These are phyloP conservation scores for Monilinia vaccinii-corymbosi DNA, from an alignment of 2,329 filamentous ascomycete genomes.

Conservation along the genomic window DNA sequence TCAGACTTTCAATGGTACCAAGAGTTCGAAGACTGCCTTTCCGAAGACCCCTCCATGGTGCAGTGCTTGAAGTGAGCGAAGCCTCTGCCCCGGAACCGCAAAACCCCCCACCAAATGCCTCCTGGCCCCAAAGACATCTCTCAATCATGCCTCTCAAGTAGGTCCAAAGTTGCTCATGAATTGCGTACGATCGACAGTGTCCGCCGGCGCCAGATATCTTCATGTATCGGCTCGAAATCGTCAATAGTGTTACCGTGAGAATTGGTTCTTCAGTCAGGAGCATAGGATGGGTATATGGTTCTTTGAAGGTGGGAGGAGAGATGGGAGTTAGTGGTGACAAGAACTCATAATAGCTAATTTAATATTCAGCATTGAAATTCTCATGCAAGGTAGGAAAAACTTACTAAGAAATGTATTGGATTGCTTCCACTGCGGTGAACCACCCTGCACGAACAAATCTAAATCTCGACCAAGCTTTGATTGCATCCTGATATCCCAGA, in stretches of 20 bases:
- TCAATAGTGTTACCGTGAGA: constrained; percentile 81
- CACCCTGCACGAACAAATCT: constrained; percentile 94
- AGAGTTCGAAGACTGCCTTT: constrained; percentile 79
- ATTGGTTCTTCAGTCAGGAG: constrained; percentile 88
- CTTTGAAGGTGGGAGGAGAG: constrained; percentile 80
- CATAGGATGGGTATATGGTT: constrained; percentile 68
- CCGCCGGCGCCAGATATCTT: constrained; percentile 71
- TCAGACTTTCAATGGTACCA: constrained; percentile 86
- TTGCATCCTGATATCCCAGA: constrained; percentile 56
- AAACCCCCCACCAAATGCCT: constrained; percentile 86
- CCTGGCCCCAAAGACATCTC: constrained; percentile 88
- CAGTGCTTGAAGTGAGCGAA: constrained; percentile 55
- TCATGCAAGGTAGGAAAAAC: constrained; percentile 24
- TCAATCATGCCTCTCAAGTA: constrained; percentile 94
- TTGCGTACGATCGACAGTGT: constrained; percentile 75
- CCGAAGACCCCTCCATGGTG: constrained; percentile 59
- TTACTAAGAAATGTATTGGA: constrained; percentile 88
- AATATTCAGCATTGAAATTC: constrained; percentile 12
- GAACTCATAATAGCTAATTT: constrained; percentile 71
- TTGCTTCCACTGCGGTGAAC: constrained; percentile 90
- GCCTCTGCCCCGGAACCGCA: constrained; percentile 60
- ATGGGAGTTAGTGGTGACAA: constrained; percentile 90
- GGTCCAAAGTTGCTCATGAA: constrained; percentile 92
- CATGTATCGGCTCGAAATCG: constrained; percentile 82
- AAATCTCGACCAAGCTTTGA: constrained; percentile 84